A percentile compares a stretch with the other conserved stretches of the same genome.
Evolutionary conservation across 2,329 filamentous ascomycete genomes (phyloP).

Genomic region (Sphaerulina populicola): DNA sequence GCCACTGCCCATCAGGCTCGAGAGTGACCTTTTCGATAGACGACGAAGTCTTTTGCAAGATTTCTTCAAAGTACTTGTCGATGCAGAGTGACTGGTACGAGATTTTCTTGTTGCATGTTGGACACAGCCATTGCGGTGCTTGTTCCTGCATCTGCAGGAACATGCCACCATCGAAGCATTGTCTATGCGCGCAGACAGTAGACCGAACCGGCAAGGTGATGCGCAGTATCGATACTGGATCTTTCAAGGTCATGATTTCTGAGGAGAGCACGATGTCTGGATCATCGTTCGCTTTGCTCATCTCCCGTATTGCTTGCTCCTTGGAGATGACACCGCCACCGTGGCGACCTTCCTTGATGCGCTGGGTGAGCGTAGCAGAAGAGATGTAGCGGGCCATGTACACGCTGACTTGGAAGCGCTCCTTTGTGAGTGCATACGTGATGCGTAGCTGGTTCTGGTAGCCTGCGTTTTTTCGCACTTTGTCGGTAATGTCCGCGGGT

Average conservation of each 20-base stretch:
- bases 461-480: slow-evolving; percentile 58
- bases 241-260: slow-evolving; percentile 81
- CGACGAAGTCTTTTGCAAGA: slow-evolving; percentile 63
- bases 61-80: slow-evolving; percentile 86
- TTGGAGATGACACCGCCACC: slow-evolving; percentile 58
- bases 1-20: slow-evolving; percentile 78
- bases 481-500: slow-evolving; percentile 79
- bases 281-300: slow-evolving; percentile 65
- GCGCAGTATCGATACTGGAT: slow-evolving; percentile 78
- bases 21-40: slow-evolving; percentile 79
- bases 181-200: slow-evolving; percentile 72
- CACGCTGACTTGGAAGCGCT: slow-evolving; percentile 55
- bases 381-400: slow-evolving; percentile 67
- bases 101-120: slow-evolving; percentile 77
- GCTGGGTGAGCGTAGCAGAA: slow-evolving; percentile 61
- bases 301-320: slow-evolving; percentile 70
- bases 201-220: slow-evolving; percentile 74
- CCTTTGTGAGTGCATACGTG: slow-evolving; percentile 84
- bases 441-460: slow-evolving; percentile 74
- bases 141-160: slow-evolving; percentile 94
- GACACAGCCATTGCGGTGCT: slow-evolving; percentile 93
- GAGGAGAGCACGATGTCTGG: slow-evolving; percentile 84
- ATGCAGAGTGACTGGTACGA: slow-evolving; percentile 75
- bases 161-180: slow-evolving; percentile 88
- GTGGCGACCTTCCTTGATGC: slow-evolving; percentile 53